These are phyloP conservation scores for Pythium dissimile DNA, from an alignment of 352 stramenopile species.

Conservation along the genomic window DNA sequence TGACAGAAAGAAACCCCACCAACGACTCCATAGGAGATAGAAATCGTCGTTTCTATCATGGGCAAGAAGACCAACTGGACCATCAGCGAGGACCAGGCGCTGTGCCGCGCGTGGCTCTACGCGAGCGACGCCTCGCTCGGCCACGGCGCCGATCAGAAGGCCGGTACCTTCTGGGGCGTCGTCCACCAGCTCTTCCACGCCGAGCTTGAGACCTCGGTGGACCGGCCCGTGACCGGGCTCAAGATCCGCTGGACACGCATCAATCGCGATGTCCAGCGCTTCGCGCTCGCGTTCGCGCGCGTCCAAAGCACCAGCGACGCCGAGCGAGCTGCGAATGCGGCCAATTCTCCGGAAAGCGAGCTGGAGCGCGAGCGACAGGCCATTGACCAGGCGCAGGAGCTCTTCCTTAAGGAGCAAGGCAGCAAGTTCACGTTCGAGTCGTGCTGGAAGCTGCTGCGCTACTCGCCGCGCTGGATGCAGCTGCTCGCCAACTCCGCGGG, in stretches of 20 bases:
- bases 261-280: conserved; percentile 76
- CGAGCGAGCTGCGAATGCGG: conserved; percentile 10
- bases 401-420: conserved; percentile 44
- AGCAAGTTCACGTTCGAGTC: conserved; percentile 66
- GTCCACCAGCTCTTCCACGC: conserved; percentile 67
- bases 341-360: too few relatives aligned
- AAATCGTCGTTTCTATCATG: conserved; percentile 63
- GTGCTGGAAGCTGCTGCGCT: conserved; percentile 68
- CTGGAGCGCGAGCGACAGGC: conserved; percentile 38
- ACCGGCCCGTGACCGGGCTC: conserved; percentile 64
- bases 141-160: conserved; percentile 39
- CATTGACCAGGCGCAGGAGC: conserved; percentile 50
- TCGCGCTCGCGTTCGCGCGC: conserved; percentile 43
- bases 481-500: conserved; percentile 45
- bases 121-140: conserved; percentile 44
- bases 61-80: conserved; percentile 85
- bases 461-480: conserved; percentile 60
- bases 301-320: conserved; percentile 21
- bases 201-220: conserved; percentile 51
- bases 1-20: background rate
- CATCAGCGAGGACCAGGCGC: conserved; percentile 50
- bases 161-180: conserved; percentile 61
- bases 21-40: conserved; percentile 4
- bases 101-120: conserved; percentile 67
- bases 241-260: conserved; percentile 83